Evolutionary conservation across 2,329 filamentous ascomycete genomes (phyloP).

Genomic region (Mariannaea sp.): DNA sequence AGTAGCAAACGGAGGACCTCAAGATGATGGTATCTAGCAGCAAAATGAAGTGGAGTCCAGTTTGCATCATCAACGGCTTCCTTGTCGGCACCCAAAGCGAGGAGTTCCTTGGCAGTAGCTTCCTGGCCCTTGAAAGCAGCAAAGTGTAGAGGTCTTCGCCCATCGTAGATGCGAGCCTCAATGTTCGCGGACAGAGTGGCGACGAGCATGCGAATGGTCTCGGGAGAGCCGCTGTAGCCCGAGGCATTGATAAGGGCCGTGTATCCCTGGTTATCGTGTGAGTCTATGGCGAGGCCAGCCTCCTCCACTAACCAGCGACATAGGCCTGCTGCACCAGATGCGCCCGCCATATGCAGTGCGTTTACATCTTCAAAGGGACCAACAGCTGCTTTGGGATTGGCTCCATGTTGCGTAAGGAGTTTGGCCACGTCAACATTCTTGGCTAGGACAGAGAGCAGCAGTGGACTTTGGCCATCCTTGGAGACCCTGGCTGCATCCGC

Average conservation of each 20-base stretch:
- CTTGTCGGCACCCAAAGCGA: constrained; percentile 7
- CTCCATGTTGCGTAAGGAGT: constrained; percentile 6
- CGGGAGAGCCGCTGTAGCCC: constrained; percentile 5
- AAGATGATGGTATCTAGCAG: constrained; percentile 4
- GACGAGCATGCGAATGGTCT: constrained; percentile 4
- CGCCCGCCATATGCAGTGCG: constrained; percentile 8
- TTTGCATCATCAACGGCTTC: constrained; percentile 3
- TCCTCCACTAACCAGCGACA: constrained; percentile 10
- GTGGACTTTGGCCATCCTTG: neutral
- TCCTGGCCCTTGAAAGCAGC: constrained; percentile 9
- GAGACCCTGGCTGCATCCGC: neutral
- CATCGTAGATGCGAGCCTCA: constrained; percentile 4
- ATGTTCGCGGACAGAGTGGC: neutral
- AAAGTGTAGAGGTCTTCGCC: constrained; percentile 9
- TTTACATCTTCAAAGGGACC: constrained; percentile 14
- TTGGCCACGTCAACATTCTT: constrained; percentile 9
- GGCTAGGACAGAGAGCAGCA: constrained; percentile 6
- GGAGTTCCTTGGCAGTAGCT: neutral
- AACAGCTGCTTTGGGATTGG: constrained; percentile 9
- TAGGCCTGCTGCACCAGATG: constrained; percentile 4
- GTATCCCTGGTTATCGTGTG: constrained; percentile 3
- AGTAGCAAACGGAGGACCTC: constrained; percentile 1
- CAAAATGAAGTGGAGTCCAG: constrained; percentile 14
- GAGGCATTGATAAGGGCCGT: constrained; percentile 10
- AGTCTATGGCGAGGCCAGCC: neutral